Base-by-base conservation (phyloP, 306 rosid genomes). In the Vigna unguiculata region DNA sequence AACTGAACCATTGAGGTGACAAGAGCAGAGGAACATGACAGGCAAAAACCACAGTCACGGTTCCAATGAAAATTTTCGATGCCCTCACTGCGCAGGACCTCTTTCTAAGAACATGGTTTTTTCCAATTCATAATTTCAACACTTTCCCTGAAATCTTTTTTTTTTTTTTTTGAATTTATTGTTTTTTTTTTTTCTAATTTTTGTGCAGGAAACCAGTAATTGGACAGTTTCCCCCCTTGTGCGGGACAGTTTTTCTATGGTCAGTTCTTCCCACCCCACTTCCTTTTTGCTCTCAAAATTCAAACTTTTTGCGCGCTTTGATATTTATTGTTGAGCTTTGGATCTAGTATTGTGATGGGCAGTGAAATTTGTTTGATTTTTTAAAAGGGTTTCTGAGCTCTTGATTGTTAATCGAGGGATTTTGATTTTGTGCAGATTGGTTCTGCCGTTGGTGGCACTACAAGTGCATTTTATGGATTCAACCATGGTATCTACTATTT, bases 401-500 rank as follows among this genome's bases (percentile, higher is more conserved):
- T 57, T 71, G 22, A 58, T 6, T 5, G 49, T 67, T 19, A 41
- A 6, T 49, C 2, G 2, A 15, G 48, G 73, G 51, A 10, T 55
- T 75, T 62, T 24, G 28, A 55, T 48, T 21, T 24, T 72, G 2
- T 64, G 52, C 84, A 94, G 98, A 94, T 94, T 86, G 95, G 98
- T 62, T 94, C 98, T 77, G 98, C 93, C 11, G 90, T 91, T 79
- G 98, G 98, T 64, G 98, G 98, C 59, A 94, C 86, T 11, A 59
- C 94, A 57, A 91, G 97, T 91, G 97, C 96, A 40, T 94, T 94
- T 76, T 94, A 91, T 86, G 95, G 98, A 85, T 94, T 94, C 85
- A 91, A 94, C 84, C 88, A 86, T 49, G 97, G 98, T 94, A 84
- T 58, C 48, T 63, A 7, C 30, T 58, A 59, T 61, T 58, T 36